These are phyloP conservation scores for Fusarium clavum DNA, from an alignment of 2,329 filamentous ascomycete genomes.

Conservation along the genomic window DNA sequence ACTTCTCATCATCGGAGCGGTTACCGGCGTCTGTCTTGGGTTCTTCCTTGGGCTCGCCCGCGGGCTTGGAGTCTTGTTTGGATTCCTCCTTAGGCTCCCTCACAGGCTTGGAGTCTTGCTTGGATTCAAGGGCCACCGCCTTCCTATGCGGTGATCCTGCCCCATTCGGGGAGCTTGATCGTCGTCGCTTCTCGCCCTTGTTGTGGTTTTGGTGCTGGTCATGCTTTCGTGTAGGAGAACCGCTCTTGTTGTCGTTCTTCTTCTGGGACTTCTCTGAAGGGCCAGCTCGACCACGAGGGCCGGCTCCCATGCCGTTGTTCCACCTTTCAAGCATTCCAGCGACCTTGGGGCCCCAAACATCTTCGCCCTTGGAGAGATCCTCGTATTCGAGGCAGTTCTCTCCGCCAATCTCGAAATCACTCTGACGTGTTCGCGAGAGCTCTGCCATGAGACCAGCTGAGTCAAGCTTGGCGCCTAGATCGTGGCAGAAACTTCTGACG, in stretches of 20 bases:
- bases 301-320: constrained; percentile 49
- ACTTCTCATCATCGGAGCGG: constrained; percentile 55
- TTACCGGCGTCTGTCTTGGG: constrained; percentile 23
- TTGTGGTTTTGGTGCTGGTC: constrained; percentile 23
- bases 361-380: constrained; percentile 80
- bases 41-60: constrained; percentile 25
- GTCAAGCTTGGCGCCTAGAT: constrained; percentile 83
- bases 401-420: constrained; percentile 77
- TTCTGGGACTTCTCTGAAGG: constrained; percentile 42
- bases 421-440: constrained; percentile 83
- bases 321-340: constrained; percentile 59
- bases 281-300: constrained; percentile 31
- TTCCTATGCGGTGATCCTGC: constrained; percentile 47
- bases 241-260: constrained; percentile 30
- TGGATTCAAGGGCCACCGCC: constrained; percentile 41
- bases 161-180: constrained; percentile 44
- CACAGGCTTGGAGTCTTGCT: constrained; percentile 32
- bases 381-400: constrained; percentile 81
- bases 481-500: constrained; percentile 92
- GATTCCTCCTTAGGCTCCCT: constrained; percentile 19
- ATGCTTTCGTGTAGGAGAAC: constrained; percentile 29
- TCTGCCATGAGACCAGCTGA: constrained; percentile 89
- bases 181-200: constrained; percentile 48
- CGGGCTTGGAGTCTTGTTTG: constrained; percentile 18
- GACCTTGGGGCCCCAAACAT: constrained; percentile 84